Conservation (phyloP, 2,329 filamentous ascomycete species). For the Ophiostoma fasciatum region DNA sequence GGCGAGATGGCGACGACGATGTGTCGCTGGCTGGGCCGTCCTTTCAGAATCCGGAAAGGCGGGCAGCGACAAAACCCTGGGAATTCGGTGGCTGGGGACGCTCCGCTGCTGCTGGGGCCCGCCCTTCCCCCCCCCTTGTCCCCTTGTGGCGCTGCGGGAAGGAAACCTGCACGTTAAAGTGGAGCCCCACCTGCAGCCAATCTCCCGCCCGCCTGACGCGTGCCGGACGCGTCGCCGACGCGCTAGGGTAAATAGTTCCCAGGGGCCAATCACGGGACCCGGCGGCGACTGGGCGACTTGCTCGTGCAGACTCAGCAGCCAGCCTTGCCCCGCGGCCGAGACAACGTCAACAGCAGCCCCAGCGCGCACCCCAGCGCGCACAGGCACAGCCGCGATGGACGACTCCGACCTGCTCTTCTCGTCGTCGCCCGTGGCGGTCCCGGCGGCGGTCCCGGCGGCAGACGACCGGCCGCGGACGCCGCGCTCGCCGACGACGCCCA, state of each 20-base stretch:
- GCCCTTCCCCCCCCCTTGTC: no score
- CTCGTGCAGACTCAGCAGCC: no score
- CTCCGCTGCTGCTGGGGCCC: slow-evolving; percentile 3
- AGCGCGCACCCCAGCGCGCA: not conserved
- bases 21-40: no score
- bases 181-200: slow-evolving; percentile 1
- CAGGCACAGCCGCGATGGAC: slow-evolving; percentile 9
- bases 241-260: no score
- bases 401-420: slow-evolving; percentile 14
- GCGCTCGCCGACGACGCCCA: slow-evolving; percentile 27
- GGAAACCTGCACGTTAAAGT: slow-evolving; percentile 6
- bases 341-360: no score
- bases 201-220: slow-evolving; percentile 7
- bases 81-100: slow-evolving; percentile 9
- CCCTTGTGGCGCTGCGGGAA: no score
- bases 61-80: not conserved
- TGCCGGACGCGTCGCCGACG: slow-evolving; percentile 6
- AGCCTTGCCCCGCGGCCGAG: no score
- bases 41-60: no score
- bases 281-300: no score
- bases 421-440: slow-evolving; percentile 11
- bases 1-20: slow-evolving; percentile 1
- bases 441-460: slow-evolving; percentile 2
- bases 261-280: no score
- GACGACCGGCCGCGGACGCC: not conserved